Base-by-base conservation (phyloP, 2,329 filamentous ascomycete species). In the Sporothrix pallida region DNA sequence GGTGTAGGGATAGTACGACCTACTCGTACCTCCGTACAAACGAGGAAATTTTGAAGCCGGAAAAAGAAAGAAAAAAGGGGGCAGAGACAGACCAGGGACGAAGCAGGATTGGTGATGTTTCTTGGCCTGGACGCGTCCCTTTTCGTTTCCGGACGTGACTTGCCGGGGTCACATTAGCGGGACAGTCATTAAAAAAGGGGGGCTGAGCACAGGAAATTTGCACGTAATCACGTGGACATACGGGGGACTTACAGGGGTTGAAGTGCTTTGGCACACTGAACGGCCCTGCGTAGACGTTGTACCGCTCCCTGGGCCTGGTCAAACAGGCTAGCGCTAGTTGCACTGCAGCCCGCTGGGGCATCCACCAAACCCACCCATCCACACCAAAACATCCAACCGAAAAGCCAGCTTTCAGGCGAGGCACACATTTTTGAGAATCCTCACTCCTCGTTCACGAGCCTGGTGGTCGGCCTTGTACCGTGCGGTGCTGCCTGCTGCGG, bases 401-500 rank as follows among this genome's bases (percentile, higher is more conserved):
- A 50, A 26, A 26, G 8, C 23, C 42, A 37, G 13, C 12, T 37
- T 60, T 8, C 58, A 37, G 46, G 63, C 46, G 44, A 46, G 60
- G 37, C 60, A 46, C 60, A 46, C 60, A 65, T 42, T 44, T 37
- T 3, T 37, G 31, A 37, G 31, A 37, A 37, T 37, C 31, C 42
- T n/a, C n/a, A 17, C 50, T 65, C 70, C 42, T n/a, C n/a, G 23
- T 63, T 65, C 70, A 72, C 70, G n/a, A 8, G 17, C 44, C 44
- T 52, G 44, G 26, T 46, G 13, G 26, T 65, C 46, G 31, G 44
- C 46, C 70, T 52, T 72, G 70, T 72, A 72, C 70, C 58, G 44
- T 31, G 56, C 70, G 12, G 10, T 65, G 70, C 46, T 72, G 70
- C 58, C 70, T 72, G 70, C 58, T 72, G 68, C 31, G 26, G 26